These are phyloP conservation scores for Chaetomium cochliodes DNA, from an alignment of 495 filamentous ascomycete genomes.

Conservation along the genomic window DNA sequence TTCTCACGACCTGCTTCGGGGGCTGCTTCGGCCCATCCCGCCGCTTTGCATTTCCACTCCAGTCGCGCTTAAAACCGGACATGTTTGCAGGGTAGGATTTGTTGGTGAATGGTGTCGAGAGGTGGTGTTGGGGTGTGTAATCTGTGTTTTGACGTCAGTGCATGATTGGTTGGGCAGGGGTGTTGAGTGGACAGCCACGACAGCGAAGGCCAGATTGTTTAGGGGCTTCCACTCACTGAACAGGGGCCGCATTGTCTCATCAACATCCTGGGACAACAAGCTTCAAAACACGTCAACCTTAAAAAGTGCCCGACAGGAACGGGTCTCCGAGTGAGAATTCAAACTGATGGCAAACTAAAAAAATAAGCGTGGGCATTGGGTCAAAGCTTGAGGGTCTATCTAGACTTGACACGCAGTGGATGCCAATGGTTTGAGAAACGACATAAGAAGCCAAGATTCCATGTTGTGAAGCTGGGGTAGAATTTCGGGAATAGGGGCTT, in stretches of 20 bases:
- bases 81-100: constrained; percentile 28
- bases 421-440: background rate
- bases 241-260: background rate
- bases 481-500: background rate
- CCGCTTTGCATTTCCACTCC: constrained; percentile 55
- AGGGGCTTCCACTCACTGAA: background rate
- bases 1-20: constrained; percentile 36
- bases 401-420: background rate
- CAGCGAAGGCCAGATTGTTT: background rate
- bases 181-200: constrained; percentile 1
- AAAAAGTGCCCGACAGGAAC: background rate
- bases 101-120: background rate
- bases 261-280: background rate
- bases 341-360: background rate
- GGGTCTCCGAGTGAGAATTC: background rate
- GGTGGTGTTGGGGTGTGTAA: constrained; percentile 11
- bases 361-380: background rate
- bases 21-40: constrained; percentile 35
- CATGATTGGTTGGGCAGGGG: constrained; percentile 5
- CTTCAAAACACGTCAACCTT: background rate
- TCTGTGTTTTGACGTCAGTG: constrained; percentile 13
- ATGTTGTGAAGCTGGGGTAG: background rate
- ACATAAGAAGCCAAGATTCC: background rate
- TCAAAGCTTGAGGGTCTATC: background rate
- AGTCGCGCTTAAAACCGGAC: constrained; percentile 57